Percentiles rank a stretch among this genome's conserved stretches.
Conservation (phyloP, 441 rosid genomes). For the Euphorbia schlechtendalii region DNA sequence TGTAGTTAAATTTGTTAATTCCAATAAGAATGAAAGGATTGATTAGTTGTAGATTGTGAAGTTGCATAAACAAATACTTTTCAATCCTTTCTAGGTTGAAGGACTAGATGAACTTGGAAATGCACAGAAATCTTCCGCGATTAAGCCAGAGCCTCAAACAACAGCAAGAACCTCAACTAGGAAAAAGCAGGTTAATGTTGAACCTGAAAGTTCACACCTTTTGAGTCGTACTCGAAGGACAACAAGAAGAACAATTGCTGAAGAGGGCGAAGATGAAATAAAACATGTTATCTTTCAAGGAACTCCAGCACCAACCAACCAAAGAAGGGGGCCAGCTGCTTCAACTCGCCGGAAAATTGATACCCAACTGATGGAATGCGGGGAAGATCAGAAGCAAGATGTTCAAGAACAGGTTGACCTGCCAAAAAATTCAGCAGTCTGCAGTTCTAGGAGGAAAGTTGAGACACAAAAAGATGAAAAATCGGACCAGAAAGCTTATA, state of each 20-base stretch:
- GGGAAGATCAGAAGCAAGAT: slow-evolving; percentile 18
- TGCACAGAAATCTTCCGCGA: slow-evolving; percentile 37
- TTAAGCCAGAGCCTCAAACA: slow-evolving; percentile 28
- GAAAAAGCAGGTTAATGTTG: slow-evolving; percentile 37
- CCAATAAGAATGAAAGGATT: too few species aligned
- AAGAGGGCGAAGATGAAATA: slow-evolving; percentile 44
- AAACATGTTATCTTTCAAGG: slow-evolving; percentile 19
- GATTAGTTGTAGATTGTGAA: background rate
- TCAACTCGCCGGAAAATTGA: slow-evolving; percentile 25
- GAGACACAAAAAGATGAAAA: slow-evolving; percentile 23
- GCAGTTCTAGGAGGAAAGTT: slow-evolving; percentile 21
- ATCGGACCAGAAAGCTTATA: slow-evolving; percentile 38
- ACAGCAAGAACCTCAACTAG: slow-evolving; percentile 47
- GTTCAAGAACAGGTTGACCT: slow-evolving; percentile 37
- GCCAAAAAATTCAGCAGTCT: slow-evolving; percentile 34
- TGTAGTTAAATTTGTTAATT: too few species aligned
- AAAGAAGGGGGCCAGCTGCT: slow-evolving; percentile 32
- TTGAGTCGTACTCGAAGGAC: slow-evolving; percentile 40
- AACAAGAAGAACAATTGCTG: slow-evolving; percentile 32
- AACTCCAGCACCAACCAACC: slow-evolving; percentile 33
- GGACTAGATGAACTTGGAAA: slow-evolving; percentile 62
- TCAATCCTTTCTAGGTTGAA: slow-evolving; percentile 45
- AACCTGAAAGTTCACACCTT: slow-evolving; percentile 37
- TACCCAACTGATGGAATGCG: slow-evolving; percentile 12
- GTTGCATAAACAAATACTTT: background rate